These are phyloP conservation scores for Eucalyptus cloeziana DNA, from an alignment of 345 rosid genomes.

Conservation along the genomic window DNA sequence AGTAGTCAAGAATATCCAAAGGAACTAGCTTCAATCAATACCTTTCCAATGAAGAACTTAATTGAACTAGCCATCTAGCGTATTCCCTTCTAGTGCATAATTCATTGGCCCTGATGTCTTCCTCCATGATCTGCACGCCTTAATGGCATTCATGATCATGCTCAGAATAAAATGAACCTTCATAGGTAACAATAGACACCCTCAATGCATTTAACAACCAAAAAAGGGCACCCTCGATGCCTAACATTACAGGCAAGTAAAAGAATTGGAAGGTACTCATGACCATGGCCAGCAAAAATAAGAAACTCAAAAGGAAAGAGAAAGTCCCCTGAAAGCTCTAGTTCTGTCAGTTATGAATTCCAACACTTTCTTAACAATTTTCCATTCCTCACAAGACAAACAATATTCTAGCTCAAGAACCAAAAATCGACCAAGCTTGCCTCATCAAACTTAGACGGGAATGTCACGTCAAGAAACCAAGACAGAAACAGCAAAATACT, in stretches of 20 bases:
- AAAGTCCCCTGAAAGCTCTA: not conserved
- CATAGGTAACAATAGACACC: not conserved
- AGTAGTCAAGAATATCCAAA: not conserved
- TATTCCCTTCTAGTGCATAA: conserved; percentile 84
- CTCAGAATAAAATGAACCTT: conserved; percentile 5
- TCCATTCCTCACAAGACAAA: not conserved
- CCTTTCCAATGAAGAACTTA: conserved; percentile 65
- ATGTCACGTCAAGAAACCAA: not conserved
- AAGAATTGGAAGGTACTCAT: not conserved
- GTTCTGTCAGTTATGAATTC: not conserved
- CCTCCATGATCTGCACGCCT: conserved; percentile 69
- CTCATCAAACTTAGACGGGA: not conserved
- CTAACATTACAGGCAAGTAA: not conserved
- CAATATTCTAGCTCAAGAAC: not conserved
- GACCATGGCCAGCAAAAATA: not conserved
- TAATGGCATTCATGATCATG: conserved; percentile 21
- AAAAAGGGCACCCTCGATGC: not conserved
- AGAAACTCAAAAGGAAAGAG: not conserved
- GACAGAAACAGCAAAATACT: not conserved
- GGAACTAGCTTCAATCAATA: conserved; percentile 1
- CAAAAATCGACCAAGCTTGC: not conserved
- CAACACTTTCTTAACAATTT: not conserved
- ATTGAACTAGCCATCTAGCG: conserved; percentile 71
- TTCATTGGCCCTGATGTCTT: conserved; percentile 37
- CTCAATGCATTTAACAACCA: not conserved